Evolutionary conservation across 2,329 filamentous ascomycete species (phyloP).

Genomic region (Coniella vitis): DNA sequence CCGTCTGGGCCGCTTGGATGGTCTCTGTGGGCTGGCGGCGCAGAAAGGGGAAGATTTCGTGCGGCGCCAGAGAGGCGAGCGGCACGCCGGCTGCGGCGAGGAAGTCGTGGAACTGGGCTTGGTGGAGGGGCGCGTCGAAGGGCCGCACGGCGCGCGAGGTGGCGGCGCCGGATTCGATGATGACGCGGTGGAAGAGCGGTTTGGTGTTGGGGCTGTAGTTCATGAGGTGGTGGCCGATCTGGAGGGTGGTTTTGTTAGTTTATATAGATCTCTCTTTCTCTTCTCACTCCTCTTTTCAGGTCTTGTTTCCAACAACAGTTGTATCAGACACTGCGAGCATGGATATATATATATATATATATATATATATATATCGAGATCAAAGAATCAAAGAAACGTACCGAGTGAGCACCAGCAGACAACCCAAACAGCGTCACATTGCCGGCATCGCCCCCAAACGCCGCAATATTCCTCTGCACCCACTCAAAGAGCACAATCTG

Average conservation of each 20-base stretch:
- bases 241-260: background rate
- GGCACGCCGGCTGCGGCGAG: constrained; percentile 38
- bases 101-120: constrained; percentile 42
- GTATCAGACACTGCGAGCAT: too few relatives aligned
- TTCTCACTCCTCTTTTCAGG: background rate
- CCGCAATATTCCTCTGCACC: constrained; percentile 46
- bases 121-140: constrained; percentile 40
- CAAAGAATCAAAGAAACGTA: constrained; percentile 23
- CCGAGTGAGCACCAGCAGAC: constrained; percentile 46
- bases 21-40: constrained; percentile 25
- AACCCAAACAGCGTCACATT: constrained; percentile 43
- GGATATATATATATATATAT: too few relatives aligned
- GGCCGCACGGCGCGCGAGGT: constrained; percentile 32
- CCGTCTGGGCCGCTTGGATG: constrained; percentile 27
- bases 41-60: constrained; percentile 39
- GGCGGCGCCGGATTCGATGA: constrained; percentile 33
- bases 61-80: constrained; percentile 35
- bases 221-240: constrained; percentile 52
- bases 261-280: background rate
- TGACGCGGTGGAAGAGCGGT: constrained; percentile 30
- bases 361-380: too few relatives aligned
- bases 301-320: too few relatives aligned
- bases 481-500: constrained; percentile 44
- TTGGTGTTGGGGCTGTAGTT: constrained; percentile 28
- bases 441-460: constrained; percentile 44